Conservation (phyloP, 768 basidiomycete genomes). For the Tricholoma saponaceum region DNA sequence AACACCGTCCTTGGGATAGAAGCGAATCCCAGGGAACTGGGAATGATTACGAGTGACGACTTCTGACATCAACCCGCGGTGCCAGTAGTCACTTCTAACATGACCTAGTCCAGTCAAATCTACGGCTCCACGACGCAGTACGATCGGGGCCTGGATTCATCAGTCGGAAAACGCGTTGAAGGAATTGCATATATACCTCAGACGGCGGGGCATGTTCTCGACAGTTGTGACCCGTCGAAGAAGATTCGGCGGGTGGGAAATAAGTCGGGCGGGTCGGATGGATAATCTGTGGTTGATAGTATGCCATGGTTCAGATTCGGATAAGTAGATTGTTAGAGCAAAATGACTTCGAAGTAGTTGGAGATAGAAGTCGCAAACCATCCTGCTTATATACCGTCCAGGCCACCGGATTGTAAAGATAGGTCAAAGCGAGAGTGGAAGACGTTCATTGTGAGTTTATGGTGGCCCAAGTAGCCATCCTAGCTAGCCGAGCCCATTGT, state of each 20-base stretch:
- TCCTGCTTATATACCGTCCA: not conserved
- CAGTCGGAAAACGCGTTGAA: not conserved
- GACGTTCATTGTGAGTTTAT: not conserved
- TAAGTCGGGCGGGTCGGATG: not conserved
- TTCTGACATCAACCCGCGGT: constrained; percentile 2
- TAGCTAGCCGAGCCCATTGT: not conserved
- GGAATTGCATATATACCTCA: not conserved
- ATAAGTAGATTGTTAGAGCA: not conserved
- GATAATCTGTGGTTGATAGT: not conserved
- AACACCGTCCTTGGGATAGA: constrained; percentile 7
- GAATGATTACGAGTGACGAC: constrained; percentile 8
- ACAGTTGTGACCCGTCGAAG: not conserved
- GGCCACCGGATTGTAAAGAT: not conserved
- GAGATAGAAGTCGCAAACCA: not conserved
- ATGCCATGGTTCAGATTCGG: not conserved
- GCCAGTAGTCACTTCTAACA: constrained; percentile 14
- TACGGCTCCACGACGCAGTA: constrained; percentile 8
- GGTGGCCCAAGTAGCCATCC: not conserved
- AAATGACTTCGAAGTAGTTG: not conserved
- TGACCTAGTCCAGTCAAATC: constrained; percentile 8
- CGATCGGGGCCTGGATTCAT: not conserved
- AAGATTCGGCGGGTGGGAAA: not conserved
- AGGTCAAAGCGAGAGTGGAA: too few relatives aligned
- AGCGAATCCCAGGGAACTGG: constrained; percentile 6
- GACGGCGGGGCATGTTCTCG: not conserved